Conservation (phyloP, 805 yeast genomes). For the Candida namnaoensis region DNA sequence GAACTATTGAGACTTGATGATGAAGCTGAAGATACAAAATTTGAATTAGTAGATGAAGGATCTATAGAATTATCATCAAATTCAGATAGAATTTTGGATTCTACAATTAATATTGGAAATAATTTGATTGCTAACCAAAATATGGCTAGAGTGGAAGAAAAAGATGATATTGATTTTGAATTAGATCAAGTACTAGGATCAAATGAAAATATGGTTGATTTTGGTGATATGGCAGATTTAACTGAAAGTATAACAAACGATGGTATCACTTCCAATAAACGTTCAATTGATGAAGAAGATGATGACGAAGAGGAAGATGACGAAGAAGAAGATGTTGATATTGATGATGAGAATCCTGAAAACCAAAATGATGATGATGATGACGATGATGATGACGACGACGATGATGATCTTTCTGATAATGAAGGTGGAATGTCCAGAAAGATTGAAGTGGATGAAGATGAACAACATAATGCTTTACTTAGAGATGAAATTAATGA, state of each 20-base stretch:
- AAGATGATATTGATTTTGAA: conserved; percentile 46
- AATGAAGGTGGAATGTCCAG: conserved; percentile 41
- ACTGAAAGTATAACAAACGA: too few relatives aligned
- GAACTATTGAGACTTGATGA: conserved; percentile 68
- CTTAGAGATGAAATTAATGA: conserved; percentile 82
- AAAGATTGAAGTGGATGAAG: conserved; percentile 43
- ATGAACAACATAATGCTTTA: conserved; percentile 60
- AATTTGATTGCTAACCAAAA: conserved; percentile 22
- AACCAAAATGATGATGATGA: conserved; percentile 43
- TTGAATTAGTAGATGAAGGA: conserved; percentile 57
- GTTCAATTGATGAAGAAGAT: conserved; percentile 10
- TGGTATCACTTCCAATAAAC: conserved; percentile 5
- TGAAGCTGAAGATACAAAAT: conserved; percentile 73
- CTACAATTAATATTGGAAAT: not conserved
- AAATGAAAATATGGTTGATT: conserved; percentile 2
- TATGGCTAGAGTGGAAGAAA: too few relatives aligned
- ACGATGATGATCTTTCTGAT: conserved; percentile 42
- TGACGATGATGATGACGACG: conserved; percentile 48
- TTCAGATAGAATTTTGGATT: too few relatives aligned
- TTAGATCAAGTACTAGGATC: conserved; percentile 41
- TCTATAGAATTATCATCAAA: too few relatives aligned
- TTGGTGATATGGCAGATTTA: too few relatives aligned
- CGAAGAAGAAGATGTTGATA: conserved; percentile 39
- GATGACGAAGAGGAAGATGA: conserved; percentile 13
- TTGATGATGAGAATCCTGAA: conserved; percentile 33